A percentile compares a stretch with the other conserved stretches of the same genome.
phyloP scores from a whole-genome alignment of 2,329 filamentous ascomycete genomes.

The Pyrenophora teres region DNA sequence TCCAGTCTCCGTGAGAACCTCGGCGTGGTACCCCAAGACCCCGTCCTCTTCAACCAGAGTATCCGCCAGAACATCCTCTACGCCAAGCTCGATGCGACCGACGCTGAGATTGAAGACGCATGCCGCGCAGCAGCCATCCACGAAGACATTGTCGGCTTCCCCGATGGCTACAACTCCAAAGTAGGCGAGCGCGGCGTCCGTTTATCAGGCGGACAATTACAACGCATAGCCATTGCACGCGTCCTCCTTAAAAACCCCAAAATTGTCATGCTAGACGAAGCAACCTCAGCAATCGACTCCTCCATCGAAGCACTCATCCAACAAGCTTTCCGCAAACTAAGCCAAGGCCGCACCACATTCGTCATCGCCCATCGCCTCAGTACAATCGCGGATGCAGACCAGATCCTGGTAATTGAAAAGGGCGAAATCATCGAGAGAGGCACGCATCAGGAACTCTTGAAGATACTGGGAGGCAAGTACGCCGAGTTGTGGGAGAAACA shows the following conservation, averaged over 20 bases:
- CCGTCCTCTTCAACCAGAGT: conserved; percentile 66
- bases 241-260: conserved; percentile 80
- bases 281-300: conserved; percentile 84
- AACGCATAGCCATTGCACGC: conserved; percentile 71
- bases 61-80: conserved; percentile 70
- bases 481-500: conserved; percentile 89
- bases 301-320: conserved; percentile 70
- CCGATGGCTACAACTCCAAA: conserved; percentile 49
- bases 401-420: conserved; percentile 77
- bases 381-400: conserved; percentile 83
- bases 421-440: conserved; percentile 79
- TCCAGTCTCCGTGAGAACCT: conserved; percentile 62
- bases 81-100: conserved; percentile 63
- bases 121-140: conserved; percentile 67
- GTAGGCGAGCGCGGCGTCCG: conserved; percentile 49
- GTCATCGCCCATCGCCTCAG: conserved; percentile 79
- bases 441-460: conserved; percentile 76
- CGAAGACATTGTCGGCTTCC: conserved; percentile 65
- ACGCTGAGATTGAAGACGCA: conserved; percentile 64
- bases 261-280: conserved; percentile 83
- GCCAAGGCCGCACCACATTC: conserved; percentile 67
- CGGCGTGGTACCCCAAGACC: conserved; percentile 68
- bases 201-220: conserved; percentile 68
- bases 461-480: conserved; percentile 69
- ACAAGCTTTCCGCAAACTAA: conserved; percentile 62